Percentiles rank a stretch among this genome's conserved stretches.
Conservation (phyloP, 1,284 basidiomycete species). For the Filobasidium uniguttulatum region DNA sequence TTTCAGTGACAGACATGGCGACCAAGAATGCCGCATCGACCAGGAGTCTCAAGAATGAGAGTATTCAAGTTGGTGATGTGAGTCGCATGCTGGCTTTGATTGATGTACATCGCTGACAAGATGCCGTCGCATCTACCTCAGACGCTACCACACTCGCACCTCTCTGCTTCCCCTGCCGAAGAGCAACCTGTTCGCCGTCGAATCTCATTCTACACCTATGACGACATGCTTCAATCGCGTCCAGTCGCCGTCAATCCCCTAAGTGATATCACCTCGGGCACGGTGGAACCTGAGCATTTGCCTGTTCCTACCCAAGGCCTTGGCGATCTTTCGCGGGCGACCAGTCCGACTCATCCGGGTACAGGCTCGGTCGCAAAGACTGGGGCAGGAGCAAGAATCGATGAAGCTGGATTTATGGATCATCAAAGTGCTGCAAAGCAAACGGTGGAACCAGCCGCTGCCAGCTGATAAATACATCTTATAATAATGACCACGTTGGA, state of each 20-base stretch:
- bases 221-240: constrained; percentile 61
- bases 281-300: constrained; percentile 33
- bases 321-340: too few species aligned
- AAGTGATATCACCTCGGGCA: constrained; percentile 50
- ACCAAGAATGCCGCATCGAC: not conserved
- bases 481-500: too few species aligned
- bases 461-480: too few species aligned
- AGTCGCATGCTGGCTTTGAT: too few species aligned
- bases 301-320: too few species aligned
- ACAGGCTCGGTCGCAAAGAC: too few species aligned
- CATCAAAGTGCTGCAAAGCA: too few species aligned
- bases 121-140: constrained; percentile 1
- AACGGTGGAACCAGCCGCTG: too few species aligned
- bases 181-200: constrained; percentile 30
- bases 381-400: too few species aligned
- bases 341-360: too few species aligned
- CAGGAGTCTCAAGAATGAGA: not conserved
- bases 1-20: not conserved
- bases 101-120: not conserved
- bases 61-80: too few species aligned
- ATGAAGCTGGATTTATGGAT: too few species aligned
- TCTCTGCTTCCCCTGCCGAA: constrained; percentile 37
- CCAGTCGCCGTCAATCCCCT: constrained; percentile 57
- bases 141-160: constrained; percentile 7
- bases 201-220: constrained; percentile 77